These are phyloP conservation scores for Sugiyamaella paludigena DNA, from an alignment of 1,139 yeast genomes.

Conservation along the genomic window DNA sequence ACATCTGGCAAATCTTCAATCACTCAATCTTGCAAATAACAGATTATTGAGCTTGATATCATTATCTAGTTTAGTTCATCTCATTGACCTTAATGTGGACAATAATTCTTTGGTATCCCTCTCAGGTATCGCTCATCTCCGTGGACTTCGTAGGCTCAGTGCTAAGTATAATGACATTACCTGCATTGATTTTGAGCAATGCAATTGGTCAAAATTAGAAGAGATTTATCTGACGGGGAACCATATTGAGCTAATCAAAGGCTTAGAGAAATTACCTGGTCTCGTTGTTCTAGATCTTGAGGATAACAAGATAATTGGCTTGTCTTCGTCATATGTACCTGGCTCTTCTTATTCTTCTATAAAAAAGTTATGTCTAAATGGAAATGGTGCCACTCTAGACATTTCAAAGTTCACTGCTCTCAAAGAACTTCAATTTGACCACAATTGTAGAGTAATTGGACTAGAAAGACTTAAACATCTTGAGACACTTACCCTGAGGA, in stretches of 20 bases:
- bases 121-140: conserved; percentile 32
- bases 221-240: conserved; percentile 31
- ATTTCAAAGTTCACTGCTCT: conserved; percentile 18
- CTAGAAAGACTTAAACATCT: conserved; percentile 15
- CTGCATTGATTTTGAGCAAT: conserved; percentile 26
- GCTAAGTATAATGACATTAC: conserved; percentile 30
- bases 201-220: conserved; percentile 29
- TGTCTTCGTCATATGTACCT: conserved; percentile 2
- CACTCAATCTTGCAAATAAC: conserved; percentile 36
- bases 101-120: conserved; percentile 31
- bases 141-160: conserved; percentile 32
- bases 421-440: conserved; percentile 21
- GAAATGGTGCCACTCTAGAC: conserved; percentile 20
- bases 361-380: conserved; percentile 18
- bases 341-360: conserved; percentile 13
- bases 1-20: conserved; percentile 33
- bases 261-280: conserved; percentile 27
- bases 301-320: conserved; percentile 25
- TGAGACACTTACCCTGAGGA: conserved; percentile 13
- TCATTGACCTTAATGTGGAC: conserved; percentile 34
- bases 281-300: conserved; percentile 29
- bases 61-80: conserved; percentile 32
- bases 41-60: conserved; percentile 36
- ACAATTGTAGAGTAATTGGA: conserved; percentile 18
- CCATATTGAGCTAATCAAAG: conserved; percentile 26